Evolutionary conservation across 2,329 filamentous ascomycete species (phyloP).

Genomic region (Fusarium chlamydosporum): DNA sequence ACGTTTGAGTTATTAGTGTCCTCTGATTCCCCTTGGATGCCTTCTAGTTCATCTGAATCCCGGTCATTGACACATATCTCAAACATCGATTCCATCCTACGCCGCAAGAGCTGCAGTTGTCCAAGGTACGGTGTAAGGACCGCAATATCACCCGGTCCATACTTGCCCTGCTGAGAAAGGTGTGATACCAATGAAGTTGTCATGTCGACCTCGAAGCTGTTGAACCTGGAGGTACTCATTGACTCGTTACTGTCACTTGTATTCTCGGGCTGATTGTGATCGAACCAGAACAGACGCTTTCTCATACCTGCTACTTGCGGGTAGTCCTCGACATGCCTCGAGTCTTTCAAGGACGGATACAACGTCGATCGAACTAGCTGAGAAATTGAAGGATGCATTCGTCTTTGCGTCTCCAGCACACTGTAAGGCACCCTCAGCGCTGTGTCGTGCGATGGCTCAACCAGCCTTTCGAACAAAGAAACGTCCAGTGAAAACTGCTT

Average conservation of each 20-base stretch:
- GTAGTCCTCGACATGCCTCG: not conserved
- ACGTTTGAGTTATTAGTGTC: accelerated
- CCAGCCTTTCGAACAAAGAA: constrained; percentile 6
- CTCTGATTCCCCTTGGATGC: not conserved
- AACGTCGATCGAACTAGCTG: not conserved
- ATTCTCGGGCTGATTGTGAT: constrained; percentile 1
- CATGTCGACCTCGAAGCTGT: constrained; percentile 8
- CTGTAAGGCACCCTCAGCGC: not conserved
- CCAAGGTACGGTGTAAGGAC: constrained; percentile 8
- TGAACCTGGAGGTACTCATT: not conserved
- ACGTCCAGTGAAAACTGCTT: constrained; percentile 9
- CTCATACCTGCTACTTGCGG: constrained; percentile 3
- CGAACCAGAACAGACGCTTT: constrained; percentile 1
- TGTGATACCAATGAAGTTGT: constrained; percentile 5
- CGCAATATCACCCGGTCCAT: constrained; percentile 6
- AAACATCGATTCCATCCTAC: constrained; percentile 17
- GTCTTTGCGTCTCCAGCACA: constrained; percentile 3
- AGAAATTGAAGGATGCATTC: constrained; percentile 7
- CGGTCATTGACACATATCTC: constrained; percentile 12
- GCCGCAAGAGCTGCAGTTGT: constrained; percentile 8
- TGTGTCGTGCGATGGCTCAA: not conserved
- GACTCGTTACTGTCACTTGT: not conserved
- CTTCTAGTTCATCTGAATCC: constrained; percentile 1
- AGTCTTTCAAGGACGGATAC: constrained; percentile 3
- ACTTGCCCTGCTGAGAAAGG: constrained; percentile 4